Conservation (phyloP, 2,329 filamentous ascomycete species). For the Fusarium metavorans region DNA sequence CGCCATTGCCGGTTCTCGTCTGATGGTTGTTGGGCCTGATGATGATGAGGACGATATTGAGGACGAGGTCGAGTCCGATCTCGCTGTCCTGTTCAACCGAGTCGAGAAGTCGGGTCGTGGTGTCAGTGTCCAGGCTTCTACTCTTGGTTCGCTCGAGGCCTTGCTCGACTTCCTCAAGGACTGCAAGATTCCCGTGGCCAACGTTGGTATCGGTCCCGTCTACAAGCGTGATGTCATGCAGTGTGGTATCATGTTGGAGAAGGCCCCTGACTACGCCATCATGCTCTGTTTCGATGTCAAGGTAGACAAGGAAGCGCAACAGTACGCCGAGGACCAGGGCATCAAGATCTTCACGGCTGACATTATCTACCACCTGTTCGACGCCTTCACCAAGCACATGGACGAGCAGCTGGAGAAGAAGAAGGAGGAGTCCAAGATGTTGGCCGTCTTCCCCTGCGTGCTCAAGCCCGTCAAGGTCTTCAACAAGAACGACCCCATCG, state of each 20-base stretch:
- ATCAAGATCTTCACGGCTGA: slow-evolving; percentile 99
- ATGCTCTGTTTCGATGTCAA: slow-evolving; percentile 99
- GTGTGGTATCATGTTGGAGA: slow-evolving; percentile 96
- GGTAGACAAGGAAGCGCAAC: slow-evolving; percentile 94
- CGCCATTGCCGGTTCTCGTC: slow-evolving; percentile 93
- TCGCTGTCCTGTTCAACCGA: slow-evolving; percentile 89
- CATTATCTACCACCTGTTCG: slow-evolving; percentile 99
- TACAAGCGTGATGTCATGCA: slow-evolving; percentile 98
- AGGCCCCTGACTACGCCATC: slow-evolving; percentile 93
- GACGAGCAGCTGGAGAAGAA: slow-evolving; percentile 85
- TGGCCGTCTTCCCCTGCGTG: slow-evolving; percentile 97
- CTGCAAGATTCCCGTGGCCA: slow-evolving; percentile 96
- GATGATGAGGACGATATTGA: slow-evolving; percentile 97
- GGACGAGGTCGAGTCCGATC: slow-evolving; percentile 95
- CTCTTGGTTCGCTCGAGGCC: slow-evolving; percentile 95
- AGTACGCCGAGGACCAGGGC: slow-evolving; percentile 91
- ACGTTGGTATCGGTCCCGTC: slow-evolving; percentile 96
- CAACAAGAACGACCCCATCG: slow-evolving; percentile 97
- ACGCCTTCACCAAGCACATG: slow-evolving; percentile 97
- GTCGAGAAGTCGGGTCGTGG: slow-evolving; percentile 93
- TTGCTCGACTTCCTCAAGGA: slow-evolving; percentile 94
- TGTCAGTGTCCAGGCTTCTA: slow-evolving; percentile 97
- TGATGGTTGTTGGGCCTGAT: slow-evolving; percentile 93
- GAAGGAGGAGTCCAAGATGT: slow-evolving; percentile 95
- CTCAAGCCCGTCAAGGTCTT: slow-evolving; percentile 91